Evolutionary conservation across 495 filamentous ascomycete species (phyloP).

Genomic region (Penicillium waksmanii): DNA sequence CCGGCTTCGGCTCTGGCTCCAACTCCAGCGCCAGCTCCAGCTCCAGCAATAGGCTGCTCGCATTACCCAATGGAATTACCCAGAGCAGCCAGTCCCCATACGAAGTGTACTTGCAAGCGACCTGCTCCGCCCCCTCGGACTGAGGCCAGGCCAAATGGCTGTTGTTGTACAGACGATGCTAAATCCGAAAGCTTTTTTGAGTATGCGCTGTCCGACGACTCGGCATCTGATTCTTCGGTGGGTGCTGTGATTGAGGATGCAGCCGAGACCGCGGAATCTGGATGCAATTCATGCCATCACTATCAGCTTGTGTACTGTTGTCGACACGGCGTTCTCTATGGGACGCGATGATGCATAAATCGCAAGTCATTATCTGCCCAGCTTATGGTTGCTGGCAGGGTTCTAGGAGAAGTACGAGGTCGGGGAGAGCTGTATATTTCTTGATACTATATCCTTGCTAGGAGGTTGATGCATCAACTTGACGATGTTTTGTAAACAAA

Average conservation of each 20-base stretch:
- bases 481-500: no score
- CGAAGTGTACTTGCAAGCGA: slow-evolving; percentile 3
- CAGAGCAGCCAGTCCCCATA: background rate
- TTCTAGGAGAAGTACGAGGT: background rate
- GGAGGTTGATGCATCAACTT: no score
- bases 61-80: slow-evolving; percentile 1
- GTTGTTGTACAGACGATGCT: slow-evolving; percentile 5
- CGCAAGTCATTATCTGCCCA: background rate
- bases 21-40: no score
- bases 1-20: background rate
- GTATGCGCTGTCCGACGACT: slow-evolving; percentile 9
- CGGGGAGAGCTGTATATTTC: background rate
- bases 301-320: slow-evolving; percentile 2
- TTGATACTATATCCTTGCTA: no score
- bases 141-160: background rate
- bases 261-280: background rate
- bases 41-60: background rate
- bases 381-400: background rate
- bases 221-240: slow-evolving; percentile 9
- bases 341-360: background rate
- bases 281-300: background rate
- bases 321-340: background rate
- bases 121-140: background rate
- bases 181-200: background rate
- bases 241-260: slow-evolving; percentile 2